phyloP scores from a whole-genome alignment of 2,329 filamentous ascomycete species.

The Gnomoniopsis sp. region DNA sequence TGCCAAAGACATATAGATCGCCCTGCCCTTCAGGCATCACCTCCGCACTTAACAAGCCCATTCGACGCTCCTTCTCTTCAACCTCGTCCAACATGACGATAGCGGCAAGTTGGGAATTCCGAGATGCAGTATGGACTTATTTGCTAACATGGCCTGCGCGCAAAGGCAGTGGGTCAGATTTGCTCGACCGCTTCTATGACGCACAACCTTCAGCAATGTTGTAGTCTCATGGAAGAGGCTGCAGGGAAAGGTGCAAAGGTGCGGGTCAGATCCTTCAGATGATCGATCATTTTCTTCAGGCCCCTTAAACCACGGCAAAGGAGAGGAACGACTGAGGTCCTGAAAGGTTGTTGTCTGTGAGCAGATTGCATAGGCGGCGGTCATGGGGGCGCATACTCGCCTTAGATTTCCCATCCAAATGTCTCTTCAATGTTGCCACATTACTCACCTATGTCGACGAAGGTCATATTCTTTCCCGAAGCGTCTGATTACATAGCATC shows the following conservation, averaged over 20 bases:
- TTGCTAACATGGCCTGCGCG: not conserved
- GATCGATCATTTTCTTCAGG: too few relatives aligned
- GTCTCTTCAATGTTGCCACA: too few relatives aligned
- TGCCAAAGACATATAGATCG: too few relatives aligned
- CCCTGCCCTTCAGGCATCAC: not conserved
- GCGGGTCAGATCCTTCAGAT: constrained; percentile 16
- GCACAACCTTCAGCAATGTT: constrained; percentile 78
- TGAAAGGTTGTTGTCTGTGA: too few relatives aligned
- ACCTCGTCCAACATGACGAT: not conserved
- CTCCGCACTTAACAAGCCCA: not conserved
- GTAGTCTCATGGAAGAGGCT: constrained; percentile 67
- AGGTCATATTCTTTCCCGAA: constrained; percentile 78
- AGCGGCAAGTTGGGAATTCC: not conserved
- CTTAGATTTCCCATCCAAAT: too few relatives aligned
- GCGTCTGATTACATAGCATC: constrained; percentile 83
- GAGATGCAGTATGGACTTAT: too few relatives aligned
- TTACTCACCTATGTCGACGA: not conserved
- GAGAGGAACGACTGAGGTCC: too few relatives aligned
- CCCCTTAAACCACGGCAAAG: too few relatives aligned
- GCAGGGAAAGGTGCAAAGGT: constrained; percentile 76
- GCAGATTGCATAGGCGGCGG: too few relatives aligned
- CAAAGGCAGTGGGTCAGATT: constrained; percentile 82
- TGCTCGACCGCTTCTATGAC: constrained; percentile 77
- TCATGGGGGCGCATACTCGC: too few relatives aligned
- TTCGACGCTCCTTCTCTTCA: not conserved